A percentile compares a stretch with the other conserved stretches of the same genome.
Evolutionary conservation across 2,329 filamentous ascomycete genomes (phyloP).

Genomic region (Emergomyces orientalis): DNA sequence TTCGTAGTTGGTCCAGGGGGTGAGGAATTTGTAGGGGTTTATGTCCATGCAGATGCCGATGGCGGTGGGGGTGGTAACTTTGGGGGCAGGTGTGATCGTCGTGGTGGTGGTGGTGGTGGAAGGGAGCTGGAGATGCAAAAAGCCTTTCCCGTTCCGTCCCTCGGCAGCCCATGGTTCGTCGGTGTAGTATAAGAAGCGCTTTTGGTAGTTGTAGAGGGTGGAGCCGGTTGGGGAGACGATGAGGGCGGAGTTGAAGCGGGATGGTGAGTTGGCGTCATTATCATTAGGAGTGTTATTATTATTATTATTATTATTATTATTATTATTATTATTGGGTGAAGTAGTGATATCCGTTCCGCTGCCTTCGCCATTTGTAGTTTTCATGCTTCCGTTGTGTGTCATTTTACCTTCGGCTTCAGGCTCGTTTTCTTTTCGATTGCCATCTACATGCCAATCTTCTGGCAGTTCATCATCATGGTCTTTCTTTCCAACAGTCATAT

Average conservation of each 20-base stretch:
- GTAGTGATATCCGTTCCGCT: neutral
- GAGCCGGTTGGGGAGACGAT: constrained; percentile 47
- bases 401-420: neutral
- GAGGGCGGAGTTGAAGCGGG: constrained; percentile 49
- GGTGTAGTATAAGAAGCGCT: constrained; percentile 57
- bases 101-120: neutral
- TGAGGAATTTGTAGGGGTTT: constrained; percentile 53
- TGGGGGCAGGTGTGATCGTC: constrained; percentile 19
- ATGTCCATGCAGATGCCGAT: constrained; percentile 48
- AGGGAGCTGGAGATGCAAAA: constrained; percentile 19
- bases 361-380: neutral
- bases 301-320: neutral
- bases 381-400: neutral
- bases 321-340: neutral
- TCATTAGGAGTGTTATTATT: neutral
- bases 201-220: constrained; percentile 53
- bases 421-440: neutral
- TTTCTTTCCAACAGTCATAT: constrained; percentile 2
- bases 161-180: constrained; percentile 55
- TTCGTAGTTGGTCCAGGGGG: constrained; percentile 51
- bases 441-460: too few species aligned
- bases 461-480: constrained; percentile 7
- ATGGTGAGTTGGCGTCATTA: neutral
- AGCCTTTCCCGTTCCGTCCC: constrained; percentile 28
- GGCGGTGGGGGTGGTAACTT: constrained; percentile 29